These are phyloP conservation scores for Pisolithus marmoratus DNA, from an alignment of 768 basidiomycete species.

Conservation along the genomic window DNA sequence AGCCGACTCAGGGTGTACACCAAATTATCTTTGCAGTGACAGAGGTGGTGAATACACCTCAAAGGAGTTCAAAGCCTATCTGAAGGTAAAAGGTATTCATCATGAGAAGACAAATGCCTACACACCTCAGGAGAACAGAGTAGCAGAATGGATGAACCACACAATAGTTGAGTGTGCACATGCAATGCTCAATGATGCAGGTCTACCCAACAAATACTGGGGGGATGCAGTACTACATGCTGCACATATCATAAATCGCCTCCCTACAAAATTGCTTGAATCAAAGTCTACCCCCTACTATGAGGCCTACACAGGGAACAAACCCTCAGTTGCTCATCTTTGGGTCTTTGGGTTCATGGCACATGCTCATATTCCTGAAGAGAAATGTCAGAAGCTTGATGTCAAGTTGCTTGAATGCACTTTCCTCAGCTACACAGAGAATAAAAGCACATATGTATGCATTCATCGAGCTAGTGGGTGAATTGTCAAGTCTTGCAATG, in stretches of 20 bases:
- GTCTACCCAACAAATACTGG: slow-evolving; percentile 1
- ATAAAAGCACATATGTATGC: not conserved
- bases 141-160: too few species aligned
- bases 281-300: slow-evolving; percentile 21
- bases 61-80: slow-evolving; percentile 1
- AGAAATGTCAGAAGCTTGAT: slow-evolving; percentile 10
- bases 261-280: not conserved
- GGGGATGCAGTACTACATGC: not conserved
- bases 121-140: too few species aligned
- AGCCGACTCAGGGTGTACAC: slow-evolving; percentile 5
- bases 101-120: slow-evolving; percentile 14
- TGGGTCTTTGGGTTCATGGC: slow-evolving; percentile 20
- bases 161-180: too few species aligned
- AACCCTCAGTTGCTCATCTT: slow-evolving; percentile 17
- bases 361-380: slow-evolving; percentile 16
- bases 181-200: too few species aligned
- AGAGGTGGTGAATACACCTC: slow-evolving; percentile 19
- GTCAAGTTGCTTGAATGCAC: not conserved
- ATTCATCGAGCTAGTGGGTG: not conserved
- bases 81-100: slow-evolving; percentile 8
- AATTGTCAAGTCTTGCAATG: not conserved
- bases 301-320: slow-evolving; percentile 12
- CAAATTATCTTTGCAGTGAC: slow-evolving; percentile 18
- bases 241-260: not conserved
- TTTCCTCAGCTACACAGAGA: not conserved